phyloP scores from a whole-genome alignment of 2,329 filamentous ascomycete genomes.

The Diaporthe sp. region DNA sequence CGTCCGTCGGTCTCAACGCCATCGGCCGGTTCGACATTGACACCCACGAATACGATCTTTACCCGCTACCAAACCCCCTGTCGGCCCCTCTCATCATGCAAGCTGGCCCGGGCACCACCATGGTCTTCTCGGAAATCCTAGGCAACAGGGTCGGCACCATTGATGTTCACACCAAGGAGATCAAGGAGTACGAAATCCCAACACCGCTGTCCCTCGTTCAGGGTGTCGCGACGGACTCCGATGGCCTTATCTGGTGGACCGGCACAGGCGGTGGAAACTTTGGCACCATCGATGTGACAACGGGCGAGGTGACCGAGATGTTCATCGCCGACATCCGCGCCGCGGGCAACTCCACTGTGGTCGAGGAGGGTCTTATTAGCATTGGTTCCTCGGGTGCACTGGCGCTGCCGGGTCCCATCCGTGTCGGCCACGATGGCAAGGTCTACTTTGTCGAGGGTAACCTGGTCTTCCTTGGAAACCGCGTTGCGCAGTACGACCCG shows the following conservation, averaged over 20 bases:
- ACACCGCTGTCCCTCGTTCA: constrained; percentile 6
- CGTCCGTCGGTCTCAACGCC: constrained; percentile 14
- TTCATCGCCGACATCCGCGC: constrained; percentile 21
- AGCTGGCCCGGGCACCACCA: not conserved
- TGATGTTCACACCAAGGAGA: constrained; percentile 6
- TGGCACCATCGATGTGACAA: constrained; percentile 7
- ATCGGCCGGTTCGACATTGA: constrained; percentile 8
- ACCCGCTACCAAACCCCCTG: constrained; percentile 13
- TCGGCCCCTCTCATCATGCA: constrained; percentile 13
- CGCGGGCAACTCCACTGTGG: constrained; percentile 15
- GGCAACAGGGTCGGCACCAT: constrained; percentile 23
- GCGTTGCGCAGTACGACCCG: constrained; percentile 18
- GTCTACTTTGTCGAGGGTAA: constrained; percentile 18
- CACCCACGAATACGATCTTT: not conserved
- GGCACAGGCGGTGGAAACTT: constrained; percentile 1
- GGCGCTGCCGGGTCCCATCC: not conserved
- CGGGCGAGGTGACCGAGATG: constrained; percentile 21
- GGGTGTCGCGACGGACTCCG: not conserved
- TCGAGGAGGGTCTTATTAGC: not conserved
- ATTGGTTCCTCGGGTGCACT: not conserved
- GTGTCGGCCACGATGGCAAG: constrained; percentile 17
- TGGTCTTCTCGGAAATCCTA: constrained; percentile 18
- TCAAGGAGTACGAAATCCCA: constrained; percentile 20
- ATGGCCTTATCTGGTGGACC: constrained; percentile 20
- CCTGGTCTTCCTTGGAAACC: constrained; percentile 21